Base-by-base conservation (phyloP, 108 stramenopile species). In the Cyclotella kingstonii region DNA sequence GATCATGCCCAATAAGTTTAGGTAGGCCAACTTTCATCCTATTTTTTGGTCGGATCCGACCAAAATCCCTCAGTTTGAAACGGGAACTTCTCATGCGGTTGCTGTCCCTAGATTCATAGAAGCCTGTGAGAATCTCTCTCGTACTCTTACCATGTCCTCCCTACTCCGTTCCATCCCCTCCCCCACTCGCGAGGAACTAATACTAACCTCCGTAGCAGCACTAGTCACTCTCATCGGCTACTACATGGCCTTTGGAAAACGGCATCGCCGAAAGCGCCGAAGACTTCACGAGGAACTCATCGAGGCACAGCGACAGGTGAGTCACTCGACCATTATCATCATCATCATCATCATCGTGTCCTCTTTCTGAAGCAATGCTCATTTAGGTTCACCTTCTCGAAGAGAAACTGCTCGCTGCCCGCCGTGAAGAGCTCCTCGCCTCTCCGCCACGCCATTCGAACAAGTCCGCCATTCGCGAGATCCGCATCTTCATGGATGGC, bases 401-500 rank as follows among this genome's bases (percentile, higher is more conserved):
- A 68, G 85, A 88, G 55, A 69, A 82, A 43, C 69, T 88, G 10
- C 36, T 77, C 26, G 17, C 15, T 18, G 61, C 62, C 47, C 58
- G 67, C 55, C 67, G 67, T 7, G 55, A 70, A 45, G 70, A 77
- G 30, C 68, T 63, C 10, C 45, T 50, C 21, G 44, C 58, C 33
- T 61, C 60, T 10, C 62, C 60, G 10, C 60, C 65, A 34, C 12
- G 47, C 4, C 59, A 63, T 30, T 43, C 17, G 42, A 66, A 48
- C 10, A 40, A 39, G 40, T 42, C 5, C 39, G 49, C 43, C 47
- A 48, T n/a, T n/a, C 29, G 76, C 4, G 81, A 85, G 60, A 76
- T 94, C 45, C 85, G 93, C 17, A 96, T 97, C 43, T 98, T 96
- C 76, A 95, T 98, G 89, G 98, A 98, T 63, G 98, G 98, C 25